Conservation (phyloP, 2,329 filamentous ascomycete genomes). For the Claviceps sorghi region DNA sequence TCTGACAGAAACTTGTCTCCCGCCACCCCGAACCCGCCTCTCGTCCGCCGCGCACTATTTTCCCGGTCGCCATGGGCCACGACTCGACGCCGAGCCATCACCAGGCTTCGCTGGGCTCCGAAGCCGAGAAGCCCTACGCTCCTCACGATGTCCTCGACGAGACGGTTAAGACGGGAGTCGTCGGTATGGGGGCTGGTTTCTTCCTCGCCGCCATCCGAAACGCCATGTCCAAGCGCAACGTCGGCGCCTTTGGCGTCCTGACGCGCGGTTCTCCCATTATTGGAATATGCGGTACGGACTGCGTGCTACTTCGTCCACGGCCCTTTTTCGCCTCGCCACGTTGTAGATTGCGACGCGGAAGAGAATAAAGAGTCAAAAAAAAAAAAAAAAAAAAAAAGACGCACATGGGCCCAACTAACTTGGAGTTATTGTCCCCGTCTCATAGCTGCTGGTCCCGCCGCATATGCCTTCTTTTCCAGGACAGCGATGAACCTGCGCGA, state of each 20-base stretch:
- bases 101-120: slow-evolving; percentile 9
- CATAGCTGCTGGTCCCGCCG: slow-evolving; percentile 44
- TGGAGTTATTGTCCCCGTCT: slow-evolving; percentile 11
- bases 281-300: slow-evolving; percentile 26
- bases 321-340: not conserved
- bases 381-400: not conserved
- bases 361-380: too few relatives aligned
- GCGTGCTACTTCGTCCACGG: not conserved
- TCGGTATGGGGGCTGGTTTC: slow-evolving; percentile 54
- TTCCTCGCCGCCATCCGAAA: slow-evolving; percentile 71
- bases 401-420: not conserved
- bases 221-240: slow-evolving; percentile 67
- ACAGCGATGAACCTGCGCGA: slow-evolving; percentile 74
- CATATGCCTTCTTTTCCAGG: slow-evolving; percentile 63
- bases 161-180: slow-evolving; percentile 47
- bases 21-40: slow-evolving; percentile 1
- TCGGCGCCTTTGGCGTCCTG: slow-evolving; percentile 68
- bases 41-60: slow-evolving; percentile 1
- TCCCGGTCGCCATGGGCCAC: slow-evolving; percentile 19
- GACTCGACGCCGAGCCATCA: slow-evolving; percentile 14
- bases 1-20: not conserved
- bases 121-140: slow-evolving; percentile 36
- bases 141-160: slow-evolving; percentile 60
- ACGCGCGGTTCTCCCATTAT: slow-evolving; percentile 64
- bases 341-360: not conserved